Percentiles rank a stretch among this genome's conserved stretches.
These are phyloP conservation scores for Asterochloris sp. DNA, from an alignment of 139 green algal species.

Conservation along the genomic window DNA sequence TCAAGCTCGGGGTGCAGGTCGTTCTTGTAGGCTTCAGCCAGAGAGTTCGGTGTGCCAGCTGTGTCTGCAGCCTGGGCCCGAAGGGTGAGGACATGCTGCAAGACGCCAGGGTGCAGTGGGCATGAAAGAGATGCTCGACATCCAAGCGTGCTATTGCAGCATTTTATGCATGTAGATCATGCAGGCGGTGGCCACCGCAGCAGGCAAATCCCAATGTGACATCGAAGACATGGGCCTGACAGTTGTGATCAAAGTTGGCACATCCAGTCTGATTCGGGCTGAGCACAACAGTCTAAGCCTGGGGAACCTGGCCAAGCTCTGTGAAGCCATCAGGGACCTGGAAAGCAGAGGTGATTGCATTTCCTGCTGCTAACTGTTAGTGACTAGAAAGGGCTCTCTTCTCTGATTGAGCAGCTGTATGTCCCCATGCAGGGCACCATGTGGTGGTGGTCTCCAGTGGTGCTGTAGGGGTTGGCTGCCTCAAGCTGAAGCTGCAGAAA, in stretches of 20 bases:
- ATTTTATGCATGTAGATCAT: no score
- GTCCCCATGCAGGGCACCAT: slow-evolving; percentile 51
- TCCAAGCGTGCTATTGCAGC: no score
- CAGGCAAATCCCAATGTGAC: no score
- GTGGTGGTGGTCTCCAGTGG: slow-evolving; percentile 89
- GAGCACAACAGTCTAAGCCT: slow-evolving; percentile 75
- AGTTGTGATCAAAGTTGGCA: slow-evolving; percentile 79
- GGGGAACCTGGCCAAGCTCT: slow-evolving; percentile 68
- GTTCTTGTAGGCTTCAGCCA: no score
- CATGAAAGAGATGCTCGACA: no score
- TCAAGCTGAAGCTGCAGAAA: slow-evolving; percentile 62
- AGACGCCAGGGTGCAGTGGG: no score
- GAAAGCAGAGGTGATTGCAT: not conserved
- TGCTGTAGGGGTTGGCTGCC: slow-evolving; percentile 85
- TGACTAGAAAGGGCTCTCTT: not conserved
- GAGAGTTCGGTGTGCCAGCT: no score
- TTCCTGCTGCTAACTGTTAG: not conserved
- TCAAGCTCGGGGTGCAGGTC: no score
- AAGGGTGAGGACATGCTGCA: no score
- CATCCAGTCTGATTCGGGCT: slow-evolving; percentile 70
- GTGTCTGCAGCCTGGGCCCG: no score
- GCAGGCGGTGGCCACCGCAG: no score
- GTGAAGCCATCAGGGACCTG: slow-evolving; percentile 56
- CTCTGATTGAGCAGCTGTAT: not conserved
- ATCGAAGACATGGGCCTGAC: no score